phyloP scores from a whole-genome alignment of 257 asterid genomes.

The Plantago elongata region DNA sequence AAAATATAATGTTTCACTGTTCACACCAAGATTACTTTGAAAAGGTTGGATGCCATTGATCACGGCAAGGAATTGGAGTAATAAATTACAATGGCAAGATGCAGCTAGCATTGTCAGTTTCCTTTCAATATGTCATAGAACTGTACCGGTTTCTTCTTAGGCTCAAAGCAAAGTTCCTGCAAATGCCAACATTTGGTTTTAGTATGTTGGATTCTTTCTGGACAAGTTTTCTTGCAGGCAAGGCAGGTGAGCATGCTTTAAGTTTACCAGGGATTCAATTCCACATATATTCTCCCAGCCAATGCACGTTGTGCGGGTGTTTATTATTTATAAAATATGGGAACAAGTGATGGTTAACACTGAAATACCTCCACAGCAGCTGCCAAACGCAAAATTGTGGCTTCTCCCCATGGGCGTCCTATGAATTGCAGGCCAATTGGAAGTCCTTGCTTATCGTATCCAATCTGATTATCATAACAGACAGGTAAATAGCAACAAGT shows the following conservation, averaged over 20 bases:
- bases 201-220: neutral
- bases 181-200: slow-evolving; percentile 12
- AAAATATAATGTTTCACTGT: no score
- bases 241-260: neutral
- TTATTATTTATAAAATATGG: neutral
- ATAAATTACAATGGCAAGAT: neutral
- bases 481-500: neutral
- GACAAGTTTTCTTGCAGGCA: neutral
- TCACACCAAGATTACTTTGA: no score
- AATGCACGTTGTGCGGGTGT: neutral
- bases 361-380: slow-evolving; percentile 72
- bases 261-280: neutral
- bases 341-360: slow-evolving; percentile 1
- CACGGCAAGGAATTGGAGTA: neutral
- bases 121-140: slow-evolving; percentile 71
- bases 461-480: slow-evolving; percentile 46
- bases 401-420: slow-evolving; percentile 98
- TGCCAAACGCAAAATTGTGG: slow-evolving; percentile 79
- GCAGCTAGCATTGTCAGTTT: slow-evolving; percentile 28
- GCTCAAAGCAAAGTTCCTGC: slow-evolving; percentile 64
- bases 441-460: slow-evolving; percentile 91
- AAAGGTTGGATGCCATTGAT: neutral
- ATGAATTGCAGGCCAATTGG: slow-evolving; percentile 90
- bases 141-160: slow-evolving; percentile 73
- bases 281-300: neutral